Percentiles rank a stretch among this genome's conserved stretches.
phyloP scores from a whole-genome alignment of 2,329 filamentous ascomycete genomes.

The Pseudogymnoascus verrucosus region DNA sequence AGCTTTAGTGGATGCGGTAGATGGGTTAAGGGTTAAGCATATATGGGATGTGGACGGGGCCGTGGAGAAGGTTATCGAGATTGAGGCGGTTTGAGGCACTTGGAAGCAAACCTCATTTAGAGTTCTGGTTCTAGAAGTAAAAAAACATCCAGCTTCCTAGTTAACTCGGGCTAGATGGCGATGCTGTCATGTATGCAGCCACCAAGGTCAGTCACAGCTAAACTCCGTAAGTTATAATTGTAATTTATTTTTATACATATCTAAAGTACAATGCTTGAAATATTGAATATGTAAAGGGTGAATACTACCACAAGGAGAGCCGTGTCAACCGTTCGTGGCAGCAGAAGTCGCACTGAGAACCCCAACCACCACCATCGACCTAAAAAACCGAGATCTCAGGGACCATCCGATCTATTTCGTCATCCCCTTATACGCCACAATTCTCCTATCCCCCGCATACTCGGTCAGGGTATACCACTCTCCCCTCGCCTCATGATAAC shows the following conservation, averaged over 20 bases:
- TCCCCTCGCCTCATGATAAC: slow-evolving; percentile 24
- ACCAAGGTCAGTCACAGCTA: background rate
- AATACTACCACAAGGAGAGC: background rate
- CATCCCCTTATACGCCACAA: background rate
- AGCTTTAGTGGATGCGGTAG: background rate
- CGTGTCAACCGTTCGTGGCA: background rate
- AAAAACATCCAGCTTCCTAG: background rate
- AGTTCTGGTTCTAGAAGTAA: background rate
- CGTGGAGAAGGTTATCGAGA: slow-evolving; percentile 9
- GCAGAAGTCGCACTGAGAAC: background rate
- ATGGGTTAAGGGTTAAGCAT: slow-evolving; percentile 4
- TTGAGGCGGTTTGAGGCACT: background rate
- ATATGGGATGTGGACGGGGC: slow-evolving; percentile 8
- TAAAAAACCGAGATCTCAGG: background rate
- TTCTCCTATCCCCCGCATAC: slow-evolving; percentile 2
- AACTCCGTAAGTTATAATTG: background rate
- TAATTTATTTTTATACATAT: background rate
- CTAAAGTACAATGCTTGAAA: background rate
- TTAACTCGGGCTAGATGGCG: background rate
- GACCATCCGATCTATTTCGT: background rate
- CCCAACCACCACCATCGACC: background rate
- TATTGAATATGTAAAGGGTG: background rate
- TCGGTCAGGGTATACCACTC: slow-evolving; percentile 18
- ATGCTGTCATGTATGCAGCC: background rate
- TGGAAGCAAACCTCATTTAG: background rate